These are phyloP conservation scores for Boletus rex-veris DNA, from an alignment of 768 basidiomycete genomes.

Conservation along the genomic window DNA sequence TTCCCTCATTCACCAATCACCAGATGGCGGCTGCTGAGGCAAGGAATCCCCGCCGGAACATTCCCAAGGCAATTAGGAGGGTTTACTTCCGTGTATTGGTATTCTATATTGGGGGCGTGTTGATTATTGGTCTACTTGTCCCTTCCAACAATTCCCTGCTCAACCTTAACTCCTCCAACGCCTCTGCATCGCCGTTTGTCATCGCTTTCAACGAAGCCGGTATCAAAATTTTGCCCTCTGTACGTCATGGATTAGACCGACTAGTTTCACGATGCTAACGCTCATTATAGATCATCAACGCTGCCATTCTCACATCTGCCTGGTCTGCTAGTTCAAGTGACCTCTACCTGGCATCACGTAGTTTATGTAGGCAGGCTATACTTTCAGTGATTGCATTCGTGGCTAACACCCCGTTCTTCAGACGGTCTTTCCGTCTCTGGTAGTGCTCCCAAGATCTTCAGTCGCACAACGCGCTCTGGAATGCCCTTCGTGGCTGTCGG, in stretches of 20 bases:
- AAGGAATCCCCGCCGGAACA: slow-evolving; percentile 45
- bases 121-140: slow-evolving; percentile 49
- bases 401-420: slow-evolving; percentile 32
- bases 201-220: slow-evolving; percentile 55
- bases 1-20: background rate
- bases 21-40: slow-evolving; percentile 47
- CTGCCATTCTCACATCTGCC: slow-evolving; percentile 41
- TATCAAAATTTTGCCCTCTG: slow-evolving; percentile 54
- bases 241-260: slow-evolving; percentile 13
- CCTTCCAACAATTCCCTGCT: slow-evolving; percentile 44
- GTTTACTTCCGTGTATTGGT: slow-evolving; percentile 46
- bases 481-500: slow-evolving; percentile 45
- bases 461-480: slow-evolving; percentile 36
- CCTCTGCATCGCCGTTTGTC: slow-evolving; percentile 53
- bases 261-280: background rate
- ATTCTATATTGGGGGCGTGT: slow-evolving; percentile 39
- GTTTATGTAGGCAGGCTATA: slow-evolving; percentile 30
- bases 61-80: slow-evolving; percentile 38
- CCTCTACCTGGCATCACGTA: slow-evolving; percentile 38
- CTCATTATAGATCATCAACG: slow-evolving; percentile 32
- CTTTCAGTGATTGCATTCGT: background rate
- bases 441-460: slow-evolving; percentile 52
- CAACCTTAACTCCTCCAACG: slow-evolving; percentile 35
- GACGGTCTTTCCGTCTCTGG: slow-evolving; percentile 51
- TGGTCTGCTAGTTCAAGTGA: slow-evolving; percentile 43